Evolutionary conservation across 768 basidiomycete genomes (phyloP).

Genomic region (Butyriboletus loyo): DNA sequence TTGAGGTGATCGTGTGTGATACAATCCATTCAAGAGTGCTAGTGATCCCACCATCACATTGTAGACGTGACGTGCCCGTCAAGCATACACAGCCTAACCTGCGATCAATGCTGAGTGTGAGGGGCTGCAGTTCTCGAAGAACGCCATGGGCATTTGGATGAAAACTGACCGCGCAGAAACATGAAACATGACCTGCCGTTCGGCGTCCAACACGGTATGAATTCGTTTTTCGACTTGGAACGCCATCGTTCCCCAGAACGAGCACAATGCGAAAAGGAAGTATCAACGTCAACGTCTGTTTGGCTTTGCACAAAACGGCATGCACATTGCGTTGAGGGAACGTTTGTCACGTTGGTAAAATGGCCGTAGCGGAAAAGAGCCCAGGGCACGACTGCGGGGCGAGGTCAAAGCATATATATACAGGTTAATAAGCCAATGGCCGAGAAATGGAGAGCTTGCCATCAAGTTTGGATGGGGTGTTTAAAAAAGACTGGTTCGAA

Average conservation of each 20-base stretch:
- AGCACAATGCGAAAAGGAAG: no score
- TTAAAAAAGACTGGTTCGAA: not conserved
- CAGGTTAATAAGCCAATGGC: not conserved
- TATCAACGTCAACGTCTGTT: no score
- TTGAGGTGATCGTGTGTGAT: slow-evolving; percentile 6
- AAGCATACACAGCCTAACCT: slow-evolving; percentile 14
- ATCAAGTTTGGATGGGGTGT: not conserved
- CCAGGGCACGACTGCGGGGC: slow-evolving; percentile 7
- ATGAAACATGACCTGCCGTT: not conserved
- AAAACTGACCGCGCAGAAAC: not conserved
- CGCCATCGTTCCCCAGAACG: not conserved
- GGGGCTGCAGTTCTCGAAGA: not conserved
- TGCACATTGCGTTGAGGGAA: not conserved
- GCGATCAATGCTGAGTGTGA: slow-evolving; percentile 5
- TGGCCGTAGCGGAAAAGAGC: not conserved
- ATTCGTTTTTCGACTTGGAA: not conserved
- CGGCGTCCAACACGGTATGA: not conserved
- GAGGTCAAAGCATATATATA: slow-evolving; percentile 6
- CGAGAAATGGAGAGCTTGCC: not conserved
- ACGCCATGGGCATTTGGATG: not conserved
- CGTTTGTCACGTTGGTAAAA: not conserved
- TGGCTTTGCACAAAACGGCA: not conserved
- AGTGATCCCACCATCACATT: slow-evolving; percentile 7
- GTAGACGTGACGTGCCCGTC: not conserved
- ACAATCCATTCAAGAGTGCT: slow-evolving; percentile 1